Base-by-base conservation (phyloP, 805 yeast genomes). In the Suhomyces sp. region DNA sequence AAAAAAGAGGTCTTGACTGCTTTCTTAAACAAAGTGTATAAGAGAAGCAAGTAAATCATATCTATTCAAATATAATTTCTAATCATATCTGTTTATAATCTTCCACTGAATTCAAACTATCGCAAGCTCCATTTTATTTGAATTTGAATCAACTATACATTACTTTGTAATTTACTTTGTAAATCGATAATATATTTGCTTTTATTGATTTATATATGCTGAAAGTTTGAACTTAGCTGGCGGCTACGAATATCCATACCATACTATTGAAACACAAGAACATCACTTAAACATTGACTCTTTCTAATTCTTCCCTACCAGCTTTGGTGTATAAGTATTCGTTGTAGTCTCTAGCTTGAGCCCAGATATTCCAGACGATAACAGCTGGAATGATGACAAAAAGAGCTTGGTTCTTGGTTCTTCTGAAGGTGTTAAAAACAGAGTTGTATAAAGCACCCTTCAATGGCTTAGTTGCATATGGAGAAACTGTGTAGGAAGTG, bases 261-360 rank as follows among this genome's bases (percentile, higher is more conserved):
- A 31, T n/a, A 31, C 35, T n/a, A 29, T 31, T n/a, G 35, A n/a
- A 31, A 31, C 35, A 31, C 35, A n/a, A 31, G 35, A n/a, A 31
- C n/a, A 19, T 17, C 19, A 15, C 43, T 39, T 39, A 39, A 54
- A 67, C 78, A 61, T 75, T 75, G 59, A 77, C 84, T 72, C 83
- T 84, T 72, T 82, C 93, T 68, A 93, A 83, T 70, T 93, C 97
- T 80, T 87, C 93, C 79, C 92, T 89, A 73, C 99, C 99, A 59
- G 89, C 98, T 82, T 93, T 93, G 75, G 97, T 91, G 83, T 93
- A 93, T 72, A 93, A 82, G 84, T 78, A 92, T 71, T 85, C 93
- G 76, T 93, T 89, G 84, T 91, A 91, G 69, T 87, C 91, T 78
- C 90, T 85, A 60, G 96, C 92, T 68, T 79, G 73, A 58, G 82